A percentile compares a stretch with the other conserved stretches of the same genome.
phyloP scores from a whole-genome alignment of 169 alveolate species.

The Ichthyophthirius multifiliis region DNA sequence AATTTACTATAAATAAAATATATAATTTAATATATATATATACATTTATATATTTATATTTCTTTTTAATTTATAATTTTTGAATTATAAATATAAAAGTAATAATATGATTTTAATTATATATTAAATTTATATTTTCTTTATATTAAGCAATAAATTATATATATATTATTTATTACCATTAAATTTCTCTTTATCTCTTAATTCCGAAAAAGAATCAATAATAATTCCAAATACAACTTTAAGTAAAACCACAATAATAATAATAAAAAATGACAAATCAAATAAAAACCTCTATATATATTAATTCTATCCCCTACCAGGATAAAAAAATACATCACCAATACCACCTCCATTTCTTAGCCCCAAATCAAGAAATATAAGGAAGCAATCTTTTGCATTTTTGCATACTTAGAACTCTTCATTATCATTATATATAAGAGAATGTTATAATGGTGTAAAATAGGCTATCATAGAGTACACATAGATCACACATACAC shows the following conservation, averaged over 20 bases:
- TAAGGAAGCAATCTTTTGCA: slow-evolving; percentile 32
- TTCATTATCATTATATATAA: slow-evolving; percentile 46
- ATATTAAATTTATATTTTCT: no score
- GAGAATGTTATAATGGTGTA: slow-evolving; percentile 34
- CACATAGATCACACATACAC: slow-evolving; percentile 46
- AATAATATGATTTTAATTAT: no score
- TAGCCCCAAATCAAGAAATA: slow-evolving; percentile 5
- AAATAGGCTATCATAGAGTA: slow-evolving; percentile 19
- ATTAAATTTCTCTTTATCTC: slow-evolving; percentile 44
- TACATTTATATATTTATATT: no score
- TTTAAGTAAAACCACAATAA: slow-evolving; percentile 63
- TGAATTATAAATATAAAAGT: no score
- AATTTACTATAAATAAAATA: no score
- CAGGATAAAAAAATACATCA: slow-evolving; percentile 33
- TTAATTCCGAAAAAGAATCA: slow-evolving; percentile 76
- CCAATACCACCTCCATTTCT: slow-evolving; percentile 37
- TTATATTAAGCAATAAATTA: no score
- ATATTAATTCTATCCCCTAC: not conserved
- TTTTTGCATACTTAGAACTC: slow-evolving; percentile 51
- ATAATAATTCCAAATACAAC: slow-evolving; percentile 79
- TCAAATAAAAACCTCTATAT: slow-evolving; percentile 57
- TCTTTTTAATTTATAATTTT: no score
- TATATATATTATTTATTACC: no score
- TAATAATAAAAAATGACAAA: slow-evolving; percentile 64
- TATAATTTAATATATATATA: no score